These are phyloP conservation scores for Dacryopinax spathularia DNA, from an alignment of 768 basidiomycete species.

Conservation along the genomic window DNA sequence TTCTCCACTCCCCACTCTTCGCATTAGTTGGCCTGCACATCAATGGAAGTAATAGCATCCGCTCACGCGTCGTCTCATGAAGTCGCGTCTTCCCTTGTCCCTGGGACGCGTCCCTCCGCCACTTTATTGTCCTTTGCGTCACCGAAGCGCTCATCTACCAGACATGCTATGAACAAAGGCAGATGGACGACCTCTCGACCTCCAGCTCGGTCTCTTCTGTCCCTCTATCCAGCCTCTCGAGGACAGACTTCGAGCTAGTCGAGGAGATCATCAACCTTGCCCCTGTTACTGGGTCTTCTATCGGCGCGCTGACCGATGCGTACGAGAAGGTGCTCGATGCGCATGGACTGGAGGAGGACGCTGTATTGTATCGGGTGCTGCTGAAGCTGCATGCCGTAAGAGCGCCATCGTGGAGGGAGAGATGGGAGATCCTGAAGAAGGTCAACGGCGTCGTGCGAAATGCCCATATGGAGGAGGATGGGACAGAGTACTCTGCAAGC, in stretches of 20 bases:
- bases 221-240: conserved; percentile 25
- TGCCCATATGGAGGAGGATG: background rate
- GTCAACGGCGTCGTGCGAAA: conserved; percentile 40
- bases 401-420: conserved; percentile 65
- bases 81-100: background rate
- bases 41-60: background rate
- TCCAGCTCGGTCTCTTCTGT: background rate
- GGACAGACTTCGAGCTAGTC: conserved; percentile 51
- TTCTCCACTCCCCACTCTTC: background rate
- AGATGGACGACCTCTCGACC: conserved; percentile 1
- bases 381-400: conserved; percentile 70
- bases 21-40: no score
- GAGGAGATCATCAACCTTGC: conserved; percentile 62
- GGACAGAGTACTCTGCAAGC: background rate
- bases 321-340: conserved; percentile 68
- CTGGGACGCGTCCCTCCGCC: background rate
- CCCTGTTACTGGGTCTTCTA: conserved; percentile 53
- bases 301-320: conserved; percentile 68
- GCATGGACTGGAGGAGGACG: conserved; percentile 63
- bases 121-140: background rate
- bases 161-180: background rate
- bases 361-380: conserved; percentile 66
- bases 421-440: conserved; percentile 57
- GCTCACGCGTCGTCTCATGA: background rate
- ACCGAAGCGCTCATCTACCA: background rate